Evolutionary conservation across 1,284 basidiomycete species (phyloP), one percentile per base, ranked within the genome.

Genomic region (Malassezia globosa): DNA sequence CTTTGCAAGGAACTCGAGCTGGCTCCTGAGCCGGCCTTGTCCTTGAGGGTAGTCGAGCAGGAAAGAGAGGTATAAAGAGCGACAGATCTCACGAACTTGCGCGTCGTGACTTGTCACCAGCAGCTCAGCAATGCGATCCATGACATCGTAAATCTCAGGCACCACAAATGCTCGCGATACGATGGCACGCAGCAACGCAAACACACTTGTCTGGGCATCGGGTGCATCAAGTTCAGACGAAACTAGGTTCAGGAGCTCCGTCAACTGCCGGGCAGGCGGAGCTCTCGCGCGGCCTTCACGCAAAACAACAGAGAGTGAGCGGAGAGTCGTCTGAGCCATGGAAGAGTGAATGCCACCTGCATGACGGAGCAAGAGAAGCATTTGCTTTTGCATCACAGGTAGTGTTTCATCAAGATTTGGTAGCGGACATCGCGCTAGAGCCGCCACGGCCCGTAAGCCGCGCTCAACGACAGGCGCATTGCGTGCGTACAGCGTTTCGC

Each of bases 41-140:
- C 94, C 94, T 72, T 97, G 94, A 1, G 94, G 94, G 65, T 97
- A 99, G 65, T 99, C 92, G 33, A 97, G 80, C 50, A 97, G 76
- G 78, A 99, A 99, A 66, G 94, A 87, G 36, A 97, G 79, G 33
- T 92, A 79, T 25, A 89, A 81, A 33, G 84, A 81, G 19, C 94
- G 83, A 62, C 87, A 92, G 1, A 86, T 80, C 66, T 94, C 90
- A 64, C 90, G 88, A 7, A 94, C 88, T 59, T 87, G 84, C 0
- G 81, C 73, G 10, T 87, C 87, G 72, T 97, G 92, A 60, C 81
- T 89, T 7, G 88, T 94, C 34, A 99, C 87, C 77, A 95, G 83
- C 64, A 95, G 82, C 64, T 88, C 83, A 1, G 87, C 82, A n/a
- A 97, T 82, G 56, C 83, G 83, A 57, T 88, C 86, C 90, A 97